phyloP scores from a whole-genome alignment of 192 early-diverging fungal genomes.

The Podila clonocystis region DNA sequence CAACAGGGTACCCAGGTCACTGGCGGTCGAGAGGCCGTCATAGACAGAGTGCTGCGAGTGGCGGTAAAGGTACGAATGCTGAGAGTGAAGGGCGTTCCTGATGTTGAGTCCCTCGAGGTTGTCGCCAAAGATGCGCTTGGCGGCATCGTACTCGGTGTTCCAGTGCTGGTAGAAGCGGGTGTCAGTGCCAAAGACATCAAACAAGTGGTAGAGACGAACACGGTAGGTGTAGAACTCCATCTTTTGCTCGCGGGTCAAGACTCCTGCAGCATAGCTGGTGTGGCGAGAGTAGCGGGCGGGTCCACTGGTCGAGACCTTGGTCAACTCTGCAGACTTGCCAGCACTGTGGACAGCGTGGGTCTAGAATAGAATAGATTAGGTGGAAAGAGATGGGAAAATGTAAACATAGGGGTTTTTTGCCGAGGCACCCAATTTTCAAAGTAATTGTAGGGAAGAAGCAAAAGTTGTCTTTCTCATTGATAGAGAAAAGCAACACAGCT shows the following conservation, averaged over 20 bases:
- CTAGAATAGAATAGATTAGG: not conserved
- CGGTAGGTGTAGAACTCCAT: conserved; percentile 23
- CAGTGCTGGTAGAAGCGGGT: conserved; percentile 3
- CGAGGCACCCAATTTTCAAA: not conserved
- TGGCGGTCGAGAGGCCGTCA: not conserved
- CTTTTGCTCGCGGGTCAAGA: conserved; percentile 14
- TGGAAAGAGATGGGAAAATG: not conserved
- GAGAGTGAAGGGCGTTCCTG: conserved; percentile 16
- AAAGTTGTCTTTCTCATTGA: not conserved
- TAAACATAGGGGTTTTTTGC: no score
- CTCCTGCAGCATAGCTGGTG: conserved; percentile 23
- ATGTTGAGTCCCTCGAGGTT: conserved; percentile 19
- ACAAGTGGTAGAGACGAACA: conserved; percentile 15
- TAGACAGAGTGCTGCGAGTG: conserved; percentile 11
- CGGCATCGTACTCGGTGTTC: conserved; percentile 10
- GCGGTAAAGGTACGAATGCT: conserved; percentile 19
- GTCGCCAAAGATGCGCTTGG: conserved; percentile 19
- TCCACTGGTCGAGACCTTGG: conserved; percentile 6
- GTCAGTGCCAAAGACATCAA: conserved; percentile 13
- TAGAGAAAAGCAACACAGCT: not conserved
- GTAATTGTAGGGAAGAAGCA: not conserved
- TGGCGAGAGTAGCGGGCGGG: conserved; percentile 25
- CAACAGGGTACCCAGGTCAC: not conserved
- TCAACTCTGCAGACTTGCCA: conserved; percentile 5
- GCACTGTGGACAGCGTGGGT: conserved; percentile 1